Evolutionary conservation across 1,139 yeast genomes (phyloP), one percentile per base, ranked within the genome.

Genomic region (Eremothecium cymbalariae): DNA sequence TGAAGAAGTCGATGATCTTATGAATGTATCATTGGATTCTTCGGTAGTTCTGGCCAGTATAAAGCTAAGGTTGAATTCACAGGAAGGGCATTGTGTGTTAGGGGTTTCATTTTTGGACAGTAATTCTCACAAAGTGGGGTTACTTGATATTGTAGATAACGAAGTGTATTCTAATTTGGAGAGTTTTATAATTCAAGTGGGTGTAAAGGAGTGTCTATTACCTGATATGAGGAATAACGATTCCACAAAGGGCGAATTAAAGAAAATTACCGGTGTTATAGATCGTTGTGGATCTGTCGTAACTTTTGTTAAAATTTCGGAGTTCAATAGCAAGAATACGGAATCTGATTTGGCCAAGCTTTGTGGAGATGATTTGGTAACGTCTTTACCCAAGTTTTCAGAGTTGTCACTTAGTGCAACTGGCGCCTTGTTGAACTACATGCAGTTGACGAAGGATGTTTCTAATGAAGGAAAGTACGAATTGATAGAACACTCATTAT

Each of bases 161-260:
- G 97, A 90, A 33, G 66, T 85, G 8, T 86, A 72, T 49, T 79
- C 95, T 2, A 88, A 88, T 51, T 61, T 88, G 43, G 97, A 90
- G 54, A 78, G 93, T 39, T 67, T 85, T 34, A 59, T 88, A 38
- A 80, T 90, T 45, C 98, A 90, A 56, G 63, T 86, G 24, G 95
- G 95, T 15, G 84, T 86, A 4, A 83, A 82, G 49, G 98, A 90
- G 51, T 79, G 86, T 31, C 59, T 90, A 7, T 53, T 85, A 6
- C 80, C 80, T 3, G 63, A 69, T 17, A 54, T 58, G 34, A 63
- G 64, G 49, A 62, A 60, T 34, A 64, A 62, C 39, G 48, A 58
- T 18, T 58, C 55, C 36, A 50, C 61, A 2, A 69, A 68, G 20
- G 51, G 60, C 3, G 68, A 67, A 26, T 45, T 65, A 25, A 67